Evolutionary conservation across 352 stramenopile genomes (phyloP).

Genomic region (Pythium coloratum): DNA sequence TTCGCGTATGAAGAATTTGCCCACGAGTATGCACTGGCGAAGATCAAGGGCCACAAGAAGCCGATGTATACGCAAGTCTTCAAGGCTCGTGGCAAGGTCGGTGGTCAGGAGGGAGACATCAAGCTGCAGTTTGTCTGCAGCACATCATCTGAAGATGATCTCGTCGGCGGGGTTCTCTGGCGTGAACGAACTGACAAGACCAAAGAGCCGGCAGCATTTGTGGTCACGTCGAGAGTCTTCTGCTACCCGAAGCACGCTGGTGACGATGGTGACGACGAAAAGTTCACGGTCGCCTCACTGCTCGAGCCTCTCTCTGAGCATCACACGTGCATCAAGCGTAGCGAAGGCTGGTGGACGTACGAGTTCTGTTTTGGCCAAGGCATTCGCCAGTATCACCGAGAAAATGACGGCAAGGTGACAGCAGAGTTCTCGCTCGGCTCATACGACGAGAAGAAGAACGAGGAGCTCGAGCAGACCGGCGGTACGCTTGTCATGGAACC

Average conservation of each 20-base stretch:
- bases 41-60: constrained; percentile 40
- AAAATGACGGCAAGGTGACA: constrained; percentile 61
- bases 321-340: constrained; percentile 70
- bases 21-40: constrained; percentile 41
- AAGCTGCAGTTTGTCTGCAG: constrained; percentile 77
- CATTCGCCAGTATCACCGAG: constrained; percentile 75
- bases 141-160: constrained; percentile 41
- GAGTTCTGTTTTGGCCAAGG: constrained; percentile 77
- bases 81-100: not conserved
- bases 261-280: constrained; percentile 38
- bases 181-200: constrained; percentile 3
- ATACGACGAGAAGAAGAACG: constrained; percentile 54
- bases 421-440: constrained; percentile 68
- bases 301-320: constrained; percentile 48
- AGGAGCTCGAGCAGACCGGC: constrained; percentile 41
- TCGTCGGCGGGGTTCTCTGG: constrained; percentile 50
- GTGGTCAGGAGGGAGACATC: constrained; percentile 29
- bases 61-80: constrained; percentile 72
- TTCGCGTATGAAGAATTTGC: constrained; percentile 52
- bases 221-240: constrained; percentile 67
- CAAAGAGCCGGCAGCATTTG: constrained; percentile 36
- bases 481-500: constrained; percentile 65
- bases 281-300: constrained; percentile 53
- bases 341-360: constrained; percentile 85
- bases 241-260: constrained; percentile 60